Percentiles rank a stretch among this genome's conserved stretches.
phyloP scores from a whole-genome alignment of 2,329 filamentous ascomycete genomes.

The Dendrostoma leiphaemia region DNA sequence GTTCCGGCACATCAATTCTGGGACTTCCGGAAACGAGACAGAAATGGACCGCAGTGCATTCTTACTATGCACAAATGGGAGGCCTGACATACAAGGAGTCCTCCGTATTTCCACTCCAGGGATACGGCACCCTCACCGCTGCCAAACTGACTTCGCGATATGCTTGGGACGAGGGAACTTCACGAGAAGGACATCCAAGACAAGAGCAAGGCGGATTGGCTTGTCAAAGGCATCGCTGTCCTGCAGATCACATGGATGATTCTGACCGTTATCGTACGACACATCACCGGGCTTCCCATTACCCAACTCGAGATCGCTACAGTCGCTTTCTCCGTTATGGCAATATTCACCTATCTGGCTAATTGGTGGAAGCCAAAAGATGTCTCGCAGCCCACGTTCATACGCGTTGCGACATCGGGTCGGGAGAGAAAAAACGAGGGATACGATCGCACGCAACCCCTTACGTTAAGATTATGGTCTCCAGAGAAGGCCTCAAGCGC shows the following conservation, averaged over 20 bases:
- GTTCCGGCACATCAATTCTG: background rate
- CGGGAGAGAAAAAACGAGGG: background rate
- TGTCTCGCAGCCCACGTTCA: background rate
- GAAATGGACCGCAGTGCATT: background rate
- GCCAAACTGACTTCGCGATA: background rate
- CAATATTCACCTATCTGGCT: background rate
- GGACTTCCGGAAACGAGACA: background rate
- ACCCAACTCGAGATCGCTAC: background rate
- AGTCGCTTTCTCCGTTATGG: background rate
- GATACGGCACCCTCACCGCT: too few relatives aligned
- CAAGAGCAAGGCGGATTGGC: constrained; percentile 1
- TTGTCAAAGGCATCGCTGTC: background rate
- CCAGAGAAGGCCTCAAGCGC: background rate
- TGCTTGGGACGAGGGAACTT: background rate
- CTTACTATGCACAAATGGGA: constrained; percentile 4
- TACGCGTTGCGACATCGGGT: background rate
- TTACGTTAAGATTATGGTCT: background rate
- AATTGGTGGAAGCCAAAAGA: constrained; percentile 4
- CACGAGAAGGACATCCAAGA: background rate
- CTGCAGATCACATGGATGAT: background rate
- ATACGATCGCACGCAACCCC: background rate
- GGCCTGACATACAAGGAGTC: background rate
- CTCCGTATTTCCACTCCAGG: too few relatives aligned
- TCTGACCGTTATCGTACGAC: background rate
- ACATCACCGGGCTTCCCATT: background rate